These are phyloP conservation scores for Coffea eugenioides DNA, from an alignment of 257 asterid species.

Conservation along the genomic window DNA sequence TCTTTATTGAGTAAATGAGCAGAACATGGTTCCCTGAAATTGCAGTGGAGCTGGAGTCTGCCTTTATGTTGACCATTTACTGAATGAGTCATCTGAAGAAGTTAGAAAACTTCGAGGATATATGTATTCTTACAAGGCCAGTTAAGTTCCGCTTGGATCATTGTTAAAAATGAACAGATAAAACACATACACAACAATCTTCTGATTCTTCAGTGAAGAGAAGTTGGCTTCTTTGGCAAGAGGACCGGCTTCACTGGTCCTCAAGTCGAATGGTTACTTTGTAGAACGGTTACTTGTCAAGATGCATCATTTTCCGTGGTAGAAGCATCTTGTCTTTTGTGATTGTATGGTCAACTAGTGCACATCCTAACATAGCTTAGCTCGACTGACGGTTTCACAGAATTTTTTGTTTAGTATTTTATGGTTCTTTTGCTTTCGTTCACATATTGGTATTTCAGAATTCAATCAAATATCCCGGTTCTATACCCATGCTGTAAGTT, in stretches of 20 bases:
- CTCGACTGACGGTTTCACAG: background rate
- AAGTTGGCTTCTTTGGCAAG: background rate
- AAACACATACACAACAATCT: background rate
- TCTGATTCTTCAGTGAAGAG: background rate
- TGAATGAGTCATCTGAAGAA: conserved; percentile 73
- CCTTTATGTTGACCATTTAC: conserved; percentile 75
- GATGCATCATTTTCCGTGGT: background rate
- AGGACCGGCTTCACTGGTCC: background rate
- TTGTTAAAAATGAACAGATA: background rate
- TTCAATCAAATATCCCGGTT: background rate
- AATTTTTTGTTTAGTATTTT: too few species aligned
- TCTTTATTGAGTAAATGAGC: conserved; percentile 17
- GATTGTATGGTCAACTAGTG: background rate
- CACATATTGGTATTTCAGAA: background rate
- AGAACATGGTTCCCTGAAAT: conserved; percentile 19
- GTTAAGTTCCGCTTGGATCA: conserved; percentile 26
- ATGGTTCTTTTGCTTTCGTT: background rate
- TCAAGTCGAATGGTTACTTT: background rate
- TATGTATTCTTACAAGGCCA: conserved; percentile 80
- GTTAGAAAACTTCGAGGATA: conserved; percentile 79
- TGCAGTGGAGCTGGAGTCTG: conserved; percentile 67
- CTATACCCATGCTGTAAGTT: background rate
- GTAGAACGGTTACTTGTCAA: background rate
- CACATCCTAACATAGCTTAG: background rate
- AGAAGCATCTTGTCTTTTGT: background rate